Percentiles rank a stretch among this genome's conserved stretches.
Conservation (phyloP, 2,329 filamentous ascomycete species). For the Verruconis gallopava region DNA sequence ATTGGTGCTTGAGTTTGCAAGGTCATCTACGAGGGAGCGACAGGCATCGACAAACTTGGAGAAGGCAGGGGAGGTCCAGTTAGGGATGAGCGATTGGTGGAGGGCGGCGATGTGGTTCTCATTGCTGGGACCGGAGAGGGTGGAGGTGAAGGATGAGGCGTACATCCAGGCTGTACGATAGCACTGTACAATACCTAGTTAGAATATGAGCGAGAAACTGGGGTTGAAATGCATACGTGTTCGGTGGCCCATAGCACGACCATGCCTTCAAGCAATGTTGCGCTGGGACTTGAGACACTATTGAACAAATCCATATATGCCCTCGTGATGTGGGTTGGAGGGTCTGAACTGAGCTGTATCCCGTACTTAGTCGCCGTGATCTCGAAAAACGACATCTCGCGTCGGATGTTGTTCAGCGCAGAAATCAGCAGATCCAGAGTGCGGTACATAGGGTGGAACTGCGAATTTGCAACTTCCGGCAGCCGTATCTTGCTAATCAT, state of each 20-base stretch:
- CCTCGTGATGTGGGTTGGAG: conserved; percentile 36
- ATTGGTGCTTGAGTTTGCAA: conserved; percentile 33
- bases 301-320: conserved; percentile 48
- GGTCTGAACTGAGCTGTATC: conserved; percentile 36
- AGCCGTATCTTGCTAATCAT: conserved; percentile 50
- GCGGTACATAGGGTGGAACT: conserved; percentile 39
- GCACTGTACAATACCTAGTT: conserved; percentile 20
- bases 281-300: conserved; percentile 37
- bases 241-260: conserved; percentile 71
- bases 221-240: conserved; percentile 29
- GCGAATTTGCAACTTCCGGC: conserved; percentile 30
- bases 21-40: conserved; percentile 35
- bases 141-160: conserved; percentile 29
- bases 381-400: conserved; percentile 56
- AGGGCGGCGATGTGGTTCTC: conserved; percentile 35
- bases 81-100: conserved; percentile 37
- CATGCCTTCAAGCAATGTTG: conserved; percentile 51
- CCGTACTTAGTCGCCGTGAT: conserved; percentile 48
- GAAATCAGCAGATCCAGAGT: conserved; percentile 51
- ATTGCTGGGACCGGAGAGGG: conserved; percentile 24
- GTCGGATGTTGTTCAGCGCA: conserved; percentile 51
- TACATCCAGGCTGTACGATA: conserved; percentile 37
- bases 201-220: not conserved
- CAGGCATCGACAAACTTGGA: conserved; percentile 37
- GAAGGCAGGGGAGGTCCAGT: conserved; percentile 38